Base-by-base conservation (phyloP, 345 rosid genomes). In the Linum trigynum region DNA sequence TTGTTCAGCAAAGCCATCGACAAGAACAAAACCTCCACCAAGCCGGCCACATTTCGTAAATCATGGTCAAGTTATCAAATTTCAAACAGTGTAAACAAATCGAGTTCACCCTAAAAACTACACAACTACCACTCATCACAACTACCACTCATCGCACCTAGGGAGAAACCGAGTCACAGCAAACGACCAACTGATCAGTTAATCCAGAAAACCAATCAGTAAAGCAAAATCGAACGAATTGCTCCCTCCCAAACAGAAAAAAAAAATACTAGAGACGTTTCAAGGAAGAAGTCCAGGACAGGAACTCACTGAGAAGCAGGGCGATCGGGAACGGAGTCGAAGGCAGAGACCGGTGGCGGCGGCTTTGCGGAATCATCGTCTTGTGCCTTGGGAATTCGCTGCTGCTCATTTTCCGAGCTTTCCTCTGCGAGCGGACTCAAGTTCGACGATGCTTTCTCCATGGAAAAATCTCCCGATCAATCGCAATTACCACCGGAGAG, bases 271-370 rank as follows among this genome's bases (percentile, higher is more conserved):
- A 23, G 32, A 23, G 32, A 23, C 32, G 1, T 32, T 23, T 59
- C 12, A 5, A n/a, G 36, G 9, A 36, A 35, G 6, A 57, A 57
- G 61, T 0, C 6, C 5, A 57, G 38, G 23, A 37, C 36, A 57
- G 35, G 16, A 62, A 62, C 50, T 62, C 32, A 62, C 65, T 62
- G 50, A 39, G 65, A 62, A 39, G 65, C 48, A 40, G 65, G 65
- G 36, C 65, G 65, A n/a, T 62, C 48, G 40, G 65, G 65, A 62
- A 62, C 32, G 48, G 65, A 62, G 32, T 48, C 65, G 16, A 39
- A 62, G 23, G 51, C 65, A n/a, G 51, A 62, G 32, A 17, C 45
- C 17, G 45, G 35, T 7, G 38, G 62, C 14, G 9, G 62, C 11
- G 51, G 65, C 48, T 23, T 48, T 48, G 53, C 14, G 53, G 53